These are phyloP conservation scores for Epichloe sibirici DNA, from an alignment of 2,329 filamentous ascomycete species.

Conservation along the genomic window DNA sequence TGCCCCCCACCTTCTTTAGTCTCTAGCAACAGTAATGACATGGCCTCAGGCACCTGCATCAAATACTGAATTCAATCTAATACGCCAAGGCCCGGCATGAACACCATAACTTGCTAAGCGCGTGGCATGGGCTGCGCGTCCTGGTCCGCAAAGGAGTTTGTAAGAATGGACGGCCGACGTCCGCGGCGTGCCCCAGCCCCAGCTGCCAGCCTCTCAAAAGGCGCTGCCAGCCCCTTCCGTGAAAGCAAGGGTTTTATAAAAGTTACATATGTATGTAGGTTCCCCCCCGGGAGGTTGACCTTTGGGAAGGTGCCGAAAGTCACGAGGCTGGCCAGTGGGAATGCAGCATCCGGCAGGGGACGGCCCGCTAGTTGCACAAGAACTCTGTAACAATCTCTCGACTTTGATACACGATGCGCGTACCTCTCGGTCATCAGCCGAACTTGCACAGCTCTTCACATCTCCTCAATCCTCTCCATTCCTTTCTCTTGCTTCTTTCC, in stretches of 20 bases:
- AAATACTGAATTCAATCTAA: not conserved
- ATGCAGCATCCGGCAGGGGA: conserved; percentile 1
- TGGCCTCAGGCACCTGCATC: conserved; percentile 2
- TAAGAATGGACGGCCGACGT: too few species aligned
- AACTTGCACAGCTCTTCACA: not conserved
- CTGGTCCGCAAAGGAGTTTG: too few species aligned
- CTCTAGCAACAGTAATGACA: not conserved
- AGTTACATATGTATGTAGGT: too few species aligned
- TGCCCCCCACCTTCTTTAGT: not conserved
- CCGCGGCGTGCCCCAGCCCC: too few species aligned
- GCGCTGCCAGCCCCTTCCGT: too few species aligned
- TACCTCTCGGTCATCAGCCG: not conserved
- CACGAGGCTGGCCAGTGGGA: conserved; percentile 2
- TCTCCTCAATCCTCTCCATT: not conserved
- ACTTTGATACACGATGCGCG: not conserved
- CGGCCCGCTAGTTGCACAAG: not conserved
- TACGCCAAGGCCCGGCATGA: too few species aligned
- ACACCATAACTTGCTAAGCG: too few species aligned
- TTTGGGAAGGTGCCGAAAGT: not conserved
- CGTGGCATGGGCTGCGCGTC: too few species aligned
- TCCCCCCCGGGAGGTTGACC: too few species aligned
- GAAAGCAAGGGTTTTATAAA: too few species aligned
- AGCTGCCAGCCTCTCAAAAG: too few species aligned
- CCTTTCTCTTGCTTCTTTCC: not conserved
- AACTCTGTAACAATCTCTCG: not conserved